Conservation (phyloP, 129 eudicot genomes). For the Flaveria brownii region DNA sequence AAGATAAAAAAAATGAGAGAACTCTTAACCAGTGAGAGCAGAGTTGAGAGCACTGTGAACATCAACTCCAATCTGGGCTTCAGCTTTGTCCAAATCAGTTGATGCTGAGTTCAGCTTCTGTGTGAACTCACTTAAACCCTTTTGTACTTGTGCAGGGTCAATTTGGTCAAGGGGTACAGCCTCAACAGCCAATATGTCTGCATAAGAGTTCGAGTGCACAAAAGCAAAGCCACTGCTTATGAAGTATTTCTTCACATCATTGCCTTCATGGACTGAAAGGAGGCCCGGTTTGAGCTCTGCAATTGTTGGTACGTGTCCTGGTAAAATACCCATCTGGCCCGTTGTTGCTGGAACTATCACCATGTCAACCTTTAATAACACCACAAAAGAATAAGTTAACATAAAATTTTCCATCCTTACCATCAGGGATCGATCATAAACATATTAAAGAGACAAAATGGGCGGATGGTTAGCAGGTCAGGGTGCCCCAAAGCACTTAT, state of each 20-base stretch:
- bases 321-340: slow-evolving; percentile 86
- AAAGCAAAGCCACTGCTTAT: slow-evolving; percentile 84
- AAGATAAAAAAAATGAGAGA: neutral
- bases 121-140: slow-evolving; percentile 68
- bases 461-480: neutral
- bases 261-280: slow-evolving; percentile 68
- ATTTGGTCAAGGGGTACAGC: slow-evolving; percentile 71
- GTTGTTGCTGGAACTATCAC: slow-evolving; percentile 76
- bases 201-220: slow-evolving; percentile 67
- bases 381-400: neutral
- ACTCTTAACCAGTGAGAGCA: slow-evolving; percentile 58
- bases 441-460: neutral
- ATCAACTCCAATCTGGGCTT: slow-evolving; percentile 83
- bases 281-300: slow-evolving; percentile 85
- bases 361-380: slow-evolving; percentile 69
- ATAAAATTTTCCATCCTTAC: neutral
- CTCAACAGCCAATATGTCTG: slow-evolving; percentile 75
- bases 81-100: slow-evolving; percentile 77
- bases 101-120: slow-evolving; percentile 74
- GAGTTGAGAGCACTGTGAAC: slow-evolving; percentile 73
- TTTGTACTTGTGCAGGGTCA: slow-evolving; percentile 61
- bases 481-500: neutral
- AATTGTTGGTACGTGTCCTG: slow-evolving; percentile 75
- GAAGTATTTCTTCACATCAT: slow-evolving; percentile 61
- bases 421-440: neutral